phyloP scores from a whole-genome alignment of 192 early-diverging fungal species.

The Dissophora ornata region DNA sequence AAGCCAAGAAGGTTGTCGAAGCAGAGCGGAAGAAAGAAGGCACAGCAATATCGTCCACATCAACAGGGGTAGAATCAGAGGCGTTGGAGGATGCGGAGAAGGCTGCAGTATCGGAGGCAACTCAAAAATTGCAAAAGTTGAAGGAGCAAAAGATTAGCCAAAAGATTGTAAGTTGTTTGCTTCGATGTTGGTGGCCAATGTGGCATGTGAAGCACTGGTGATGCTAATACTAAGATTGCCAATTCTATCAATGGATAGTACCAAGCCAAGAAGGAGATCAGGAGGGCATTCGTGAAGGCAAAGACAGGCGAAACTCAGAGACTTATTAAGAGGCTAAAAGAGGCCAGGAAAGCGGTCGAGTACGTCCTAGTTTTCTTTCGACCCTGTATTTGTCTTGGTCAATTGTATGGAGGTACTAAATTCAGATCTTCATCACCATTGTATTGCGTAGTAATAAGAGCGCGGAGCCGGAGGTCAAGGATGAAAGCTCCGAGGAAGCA shows the following conservation, averaged over 20 bases:
- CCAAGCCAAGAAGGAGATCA: slow-evolving; percentile 52
- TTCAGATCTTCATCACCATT: no score
- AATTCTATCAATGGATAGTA: no score
- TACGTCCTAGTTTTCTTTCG: neutral
- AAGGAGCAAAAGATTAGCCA: slow-evolving; percentile 48
- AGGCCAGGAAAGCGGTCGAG: slow-evolving; percentile 43
- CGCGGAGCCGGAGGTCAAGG: neutral
- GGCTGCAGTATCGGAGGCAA: slow-evolving; percentile 3
- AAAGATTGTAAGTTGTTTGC: slow-evolving; percentile 38
- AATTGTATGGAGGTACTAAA: neutral
- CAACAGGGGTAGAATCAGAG: neutral
- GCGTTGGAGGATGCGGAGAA: neutral
- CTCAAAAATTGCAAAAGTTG: slow-evolving; percentile 26
- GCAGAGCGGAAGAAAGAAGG: slow-evolving; percentile 30
- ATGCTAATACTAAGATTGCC: no score
- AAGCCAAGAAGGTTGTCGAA: slow-evolving; percentile 37
- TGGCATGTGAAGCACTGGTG: no score
- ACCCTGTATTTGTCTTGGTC: neutral
- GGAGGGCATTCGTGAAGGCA: slow-evolving; percentile 41
- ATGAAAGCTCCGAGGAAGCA: no score
- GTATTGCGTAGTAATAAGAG: neutral
- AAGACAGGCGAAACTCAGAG: slow-evolving; percentile 35
- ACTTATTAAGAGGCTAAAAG: slow-evolving; percentile 31
- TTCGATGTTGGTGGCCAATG: no score
- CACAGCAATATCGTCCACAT: neutral